Evolutionary conservation across 257 asterid species (phyloP).

Genomic region (Ajuga chamaepitys): DNA sequence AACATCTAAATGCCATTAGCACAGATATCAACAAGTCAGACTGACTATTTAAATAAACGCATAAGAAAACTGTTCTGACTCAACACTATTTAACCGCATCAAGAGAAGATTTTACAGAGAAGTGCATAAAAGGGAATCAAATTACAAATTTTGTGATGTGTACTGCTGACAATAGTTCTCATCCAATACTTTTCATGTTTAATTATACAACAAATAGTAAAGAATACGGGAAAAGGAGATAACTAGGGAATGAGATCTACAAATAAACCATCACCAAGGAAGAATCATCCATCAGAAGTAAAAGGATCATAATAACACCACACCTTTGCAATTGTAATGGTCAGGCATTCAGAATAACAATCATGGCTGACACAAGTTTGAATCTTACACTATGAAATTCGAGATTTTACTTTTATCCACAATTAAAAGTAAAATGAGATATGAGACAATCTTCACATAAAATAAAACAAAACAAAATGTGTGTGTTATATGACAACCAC

Average conservation of each 20-base stretch:
- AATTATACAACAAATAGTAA: neutral
- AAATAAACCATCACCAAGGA: neutral
- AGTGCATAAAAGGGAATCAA: neutral
- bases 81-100: neutral
- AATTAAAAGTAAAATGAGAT: neutral
- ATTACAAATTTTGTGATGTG: neutral
- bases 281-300: neutral
- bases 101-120: neutral
- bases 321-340: neutral
- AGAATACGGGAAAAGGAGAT: neutral
- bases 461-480: neutral
- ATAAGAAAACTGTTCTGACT: neutral
- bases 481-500: neutral
- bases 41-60: neutral
- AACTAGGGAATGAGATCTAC: neutral
- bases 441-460: neutral
- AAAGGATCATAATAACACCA: neutral
- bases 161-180: neutral
- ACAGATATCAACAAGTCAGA: neutral
- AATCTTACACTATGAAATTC: neutral
- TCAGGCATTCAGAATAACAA: neutral
- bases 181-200: neutral
- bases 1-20: conserved; percentile 11
- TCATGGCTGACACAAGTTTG: neutral
- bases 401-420: neutral